Evolutionary conservation across 768 basidiomycete genomes (phyloP).

Genomic region (Flagelloscypha sp.): DNA sequence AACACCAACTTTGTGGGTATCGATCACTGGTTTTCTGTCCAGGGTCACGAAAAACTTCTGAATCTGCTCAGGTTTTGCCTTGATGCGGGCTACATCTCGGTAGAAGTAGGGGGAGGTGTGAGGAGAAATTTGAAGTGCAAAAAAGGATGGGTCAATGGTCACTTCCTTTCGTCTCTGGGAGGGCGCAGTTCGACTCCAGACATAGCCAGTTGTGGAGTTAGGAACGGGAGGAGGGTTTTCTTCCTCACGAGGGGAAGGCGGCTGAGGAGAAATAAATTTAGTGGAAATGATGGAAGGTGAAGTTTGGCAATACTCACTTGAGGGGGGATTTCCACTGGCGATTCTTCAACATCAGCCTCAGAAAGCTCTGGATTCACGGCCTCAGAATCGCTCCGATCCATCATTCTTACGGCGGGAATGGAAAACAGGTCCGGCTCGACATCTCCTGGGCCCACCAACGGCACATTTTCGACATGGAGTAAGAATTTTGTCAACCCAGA

Average conservation of each 20-base stretch:
- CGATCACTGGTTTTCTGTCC: constrained; percentile 87
- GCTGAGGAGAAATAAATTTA: constrained; percentile 1
- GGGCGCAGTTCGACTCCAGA: constrained; percentile 82
- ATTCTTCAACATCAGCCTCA: constrained; percentile 13
- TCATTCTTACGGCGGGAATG: constrained; percentile 62
- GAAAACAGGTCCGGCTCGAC: constrained; percentile 73
- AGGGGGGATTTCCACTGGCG: constrained; percentile 9
- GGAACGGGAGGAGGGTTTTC: constrained; percentile 34
- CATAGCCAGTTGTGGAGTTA: constrained; percentile 74
- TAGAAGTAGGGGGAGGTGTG: constrained; percentile 52
- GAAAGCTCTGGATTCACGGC: constrained; percentile 16
- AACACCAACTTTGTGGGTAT: constrained; percentile 94
- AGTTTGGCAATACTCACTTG: constrained; percentile 13
- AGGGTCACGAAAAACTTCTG: constrained; percentile 56
- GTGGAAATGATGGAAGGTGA: constrained; percentile 1
- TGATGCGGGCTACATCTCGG: constrained; percentile 37
- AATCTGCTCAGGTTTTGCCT: constrained; percentile 46
- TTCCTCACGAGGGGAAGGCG: constrained; percentile 7
- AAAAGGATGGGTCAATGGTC: constrained; percentile 73
- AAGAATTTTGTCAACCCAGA: constrained; percentile 84
- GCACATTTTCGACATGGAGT: constrained; percentile 83
- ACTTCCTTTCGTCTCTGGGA: constrained; percentile 87
- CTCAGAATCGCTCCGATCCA: constrained; percentile 46
- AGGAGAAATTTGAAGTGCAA: constrained; percentile 80
- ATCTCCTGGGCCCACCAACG: constrained; percentile 76